Base-by-base conservation (phyloP, 192 early-diverging fungal genomes). In the Entomortierella lignicola region DNA sequence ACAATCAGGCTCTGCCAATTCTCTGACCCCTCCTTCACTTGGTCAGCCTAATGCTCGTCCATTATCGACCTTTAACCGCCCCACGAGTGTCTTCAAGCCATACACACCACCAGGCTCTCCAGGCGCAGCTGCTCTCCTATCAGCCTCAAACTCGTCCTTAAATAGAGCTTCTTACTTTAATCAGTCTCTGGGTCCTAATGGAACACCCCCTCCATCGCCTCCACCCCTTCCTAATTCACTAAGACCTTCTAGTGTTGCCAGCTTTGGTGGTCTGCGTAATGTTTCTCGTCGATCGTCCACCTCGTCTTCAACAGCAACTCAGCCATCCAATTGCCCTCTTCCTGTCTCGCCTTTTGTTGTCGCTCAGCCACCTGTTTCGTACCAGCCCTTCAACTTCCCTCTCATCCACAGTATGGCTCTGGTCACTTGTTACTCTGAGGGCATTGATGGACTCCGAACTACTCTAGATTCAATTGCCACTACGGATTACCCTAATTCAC, bases 341-440 rank as follows among this genome's bases (percentile, higher is more conserved):
- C 82, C 63, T 34, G 20, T 64, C 12, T 63, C 66, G 25, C 69
- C 75, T 17, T 58, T 68, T 55, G 41, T 34, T 12, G 55, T 75
- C 47, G 50, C 64, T 34, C 48, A 66, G 82, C 64, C 83, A 59
- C 77, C 86, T 64, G 85, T 83, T 2, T 81, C 83, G 21, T 87
- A 84, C 69, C 86, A 87, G 64, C 84, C 86, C 52, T 92, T 85
- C 62, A 85, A 87, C 44, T 87, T 85, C 48, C 74, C 69, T 37
- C 43, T 85, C n/a, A 77, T 80, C 4, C 83, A 89, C 65, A 90
- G 89, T 1, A 81, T 96, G 55, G 86, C 94, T 44, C 80, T 97
- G 43, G 94, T 98, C 2, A 94, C 95, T 2, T 94, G 93, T 74
- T 98, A 98, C 77, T 97, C 96, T 31, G 96, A 98, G 81, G 92